These are phyloP conservation scores for Phytophthora citricola DNA, from an alignment of 352 stramenopile species.

Conservation along the genomic window DNA sequence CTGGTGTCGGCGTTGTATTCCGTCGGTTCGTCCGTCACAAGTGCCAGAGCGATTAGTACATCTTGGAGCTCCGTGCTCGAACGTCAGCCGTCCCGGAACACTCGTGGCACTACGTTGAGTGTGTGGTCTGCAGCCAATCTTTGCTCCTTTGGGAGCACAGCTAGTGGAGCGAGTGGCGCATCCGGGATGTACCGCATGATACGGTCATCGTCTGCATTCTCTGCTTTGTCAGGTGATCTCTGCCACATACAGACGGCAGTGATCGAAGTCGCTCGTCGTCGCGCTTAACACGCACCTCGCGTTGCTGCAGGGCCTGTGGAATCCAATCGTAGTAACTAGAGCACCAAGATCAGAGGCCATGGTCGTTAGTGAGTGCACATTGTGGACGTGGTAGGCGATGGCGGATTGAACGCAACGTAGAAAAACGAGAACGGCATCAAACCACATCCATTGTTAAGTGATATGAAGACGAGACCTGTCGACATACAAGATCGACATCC, in stretches of 20 bases:
- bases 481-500: no score
- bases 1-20: constrained; percentile 42
- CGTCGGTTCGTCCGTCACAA: constrained; percentile 55
- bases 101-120: constrained; percentile 74
- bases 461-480: no score
- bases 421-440: no score
- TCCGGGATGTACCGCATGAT: constrained; percentile 22
- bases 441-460: no score
- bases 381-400: constrained; percentile 24
- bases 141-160: constrained; percentile 49
- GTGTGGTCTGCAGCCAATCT: constrained; percentile 50
- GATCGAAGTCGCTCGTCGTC: constrained; percentile 25
- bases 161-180: constrained; percentile 14
- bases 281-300: background rate
- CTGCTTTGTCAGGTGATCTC: constrained; percentile 15
- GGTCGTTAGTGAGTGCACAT: constrained; percentile 37
- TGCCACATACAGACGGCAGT: constrained; percentile 9
- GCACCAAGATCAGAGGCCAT: constrained; percentile 33
- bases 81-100: constrained; percentile 54
- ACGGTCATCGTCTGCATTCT: constrained; percentile 26
- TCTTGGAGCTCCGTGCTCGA: constrained; percentile 82
- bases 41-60: constrained; percentile 55
- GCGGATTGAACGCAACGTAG: no score
- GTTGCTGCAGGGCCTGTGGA: constrained; percentile 14
- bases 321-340: constrained; percentile 30